A percentile compares a stretch with the other conserved stretches of the same genome.
Evolutionary conservation across 169 alveolate genomes (phyloP).

Genomic region (Eimeria necatrix): DNA sequence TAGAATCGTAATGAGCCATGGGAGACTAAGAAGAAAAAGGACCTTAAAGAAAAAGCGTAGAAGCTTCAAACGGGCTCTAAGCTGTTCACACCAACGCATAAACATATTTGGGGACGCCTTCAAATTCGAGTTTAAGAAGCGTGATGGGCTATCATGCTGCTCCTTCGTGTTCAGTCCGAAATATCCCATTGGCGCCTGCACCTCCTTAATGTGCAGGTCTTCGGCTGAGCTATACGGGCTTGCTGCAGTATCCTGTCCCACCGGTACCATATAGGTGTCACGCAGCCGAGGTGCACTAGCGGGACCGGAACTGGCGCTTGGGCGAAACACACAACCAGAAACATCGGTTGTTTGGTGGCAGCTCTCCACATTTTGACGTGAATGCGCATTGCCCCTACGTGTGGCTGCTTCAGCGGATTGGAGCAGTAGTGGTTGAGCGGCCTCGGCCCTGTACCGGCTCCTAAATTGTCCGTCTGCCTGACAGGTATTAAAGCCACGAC

Average conservation of each 20-base stretch:
- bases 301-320: slow-evolving; percentile 22
- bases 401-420: not conserved
- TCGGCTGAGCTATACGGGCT: slow-evolving; percentile 59
- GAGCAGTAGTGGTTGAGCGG: slow-evolving; percentile 31
- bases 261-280: not conserved
- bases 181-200: not conserved
- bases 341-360: not conserved
- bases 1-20: slow-evolving; percentile 22
- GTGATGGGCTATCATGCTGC: not conserved
- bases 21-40: not conserved
- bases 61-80: slow-evolving; percentile 9
- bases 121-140: not conserved
- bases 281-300: not conserved
- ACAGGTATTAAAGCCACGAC: not conserved
- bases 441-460: not conserved
- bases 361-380: not conserved
- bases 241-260: not conserved
- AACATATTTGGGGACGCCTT: not conserved
- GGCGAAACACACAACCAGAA: not conserved
- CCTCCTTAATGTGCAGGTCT: not conserved
- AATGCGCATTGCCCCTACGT: not conserved
- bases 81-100: not conserved
- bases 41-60: slow-evolving; percentile 9
- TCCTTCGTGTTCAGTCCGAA: not conserved
- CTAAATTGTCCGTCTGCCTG: not conserved